Base-by-base conservation (phyloP, 2,329 filamentous ascomycete genomes). In the Fusarium humuli region DNA sequence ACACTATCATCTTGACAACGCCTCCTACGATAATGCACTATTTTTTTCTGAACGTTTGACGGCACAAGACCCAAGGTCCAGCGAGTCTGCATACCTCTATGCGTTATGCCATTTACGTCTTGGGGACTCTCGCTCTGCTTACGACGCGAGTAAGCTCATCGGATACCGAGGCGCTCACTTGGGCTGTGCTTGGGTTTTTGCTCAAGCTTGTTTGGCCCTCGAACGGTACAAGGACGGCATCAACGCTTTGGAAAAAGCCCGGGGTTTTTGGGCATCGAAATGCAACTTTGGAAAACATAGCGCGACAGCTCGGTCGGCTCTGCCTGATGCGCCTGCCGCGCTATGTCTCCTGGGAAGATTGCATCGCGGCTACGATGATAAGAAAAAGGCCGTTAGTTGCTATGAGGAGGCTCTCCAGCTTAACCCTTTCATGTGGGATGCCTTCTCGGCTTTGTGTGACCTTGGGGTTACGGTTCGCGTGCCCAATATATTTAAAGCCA, bases 361-460 rank as follows among this genome's bases (percentile, higher is more conserved):
- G 29, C 95, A 94, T 82, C 89, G 92, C 50, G 93, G 88, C 4
- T 91, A 96, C 74, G 92, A 97, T 73, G 87, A 93, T 75, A 92
- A 92, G 76, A 92, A 92, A 73, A 94, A 93, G 79, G 94, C 96
- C 10, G 90, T 95, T 18, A 88, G 92, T 71, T 94, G 89, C 79
- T 98, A 96, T 77, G 94, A 97, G 72, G 94, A 97, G 65, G 90
- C 94, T 8, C 83, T 99, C 74, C 97, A 94, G 81, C 80, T 90
- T 57, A 99, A 98, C 76, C 94, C 96, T 3, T 95, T 98, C 80
- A 96, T 97, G 88, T 99, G 96, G 96, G 96, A 99, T 83, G 94
- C 95, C 1, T 98, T 98, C 75, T 90, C 91, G 23, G 91, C 89
- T 18, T 86, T 99, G 10, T 97, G 94, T 78, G 94, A 98, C 77